Evolutionary conservation across 805 yeast species (phyloP), one percentile per base, ranked within the genome.

Genomic region (Ogataea sp.): DNA sequence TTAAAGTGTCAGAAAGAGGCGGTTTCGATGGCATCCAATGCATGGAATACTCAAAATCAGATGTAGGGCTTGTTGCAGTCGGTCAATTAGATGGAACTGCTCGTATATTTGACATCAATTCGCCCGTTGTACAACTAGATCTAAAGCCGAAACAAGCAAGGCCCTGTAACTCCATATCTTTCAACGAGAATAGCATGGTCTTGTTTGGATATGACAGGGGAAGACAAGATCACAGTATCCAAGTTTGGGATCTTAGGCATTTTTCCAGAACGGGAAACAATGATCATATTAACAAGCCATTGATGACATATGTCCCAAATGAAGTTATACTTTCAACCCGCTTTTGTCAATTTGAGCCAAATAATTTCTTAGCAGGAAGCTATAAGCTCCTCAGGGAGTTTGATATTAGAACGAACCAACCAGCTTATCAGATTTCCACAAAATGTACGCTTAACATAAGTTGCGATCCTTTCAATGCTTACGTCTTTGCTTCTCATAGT

Each of bases 201-300:
- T 95, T 86, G 0, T 75, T 81, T 28, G 95, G 94, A 1, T 71
- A 80, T 42, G 96, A 87, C 45, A 75, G 85, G 47, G 80, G 82
- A 17, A 68, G 88, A 39, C 84, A 76, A 46, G 94, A 84, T 49
- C 74, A 77, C 42, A 79, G 90, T 18, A 61, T 89, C 33, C 83
- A 83, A 47, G 67, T 89, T 4, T 89, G 93, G 89, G 87, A 86
- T 53, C 66, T 84, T 3, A 75, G 73, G 40, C 78, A 78, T 47
- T 81, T 76, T 44, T 63, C 75, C 1, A 58, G 66, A 35, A 58
- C 57, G 33, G 63, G 70, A 38, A 65, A 65, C 18, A 70, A 70
- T 42, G 74, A 73, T 26, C 75, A 73, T 38, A 61, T 73, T 2
- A 65, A 68, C n/a, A 66, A 71, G 39, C 80, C 85, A 4, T 58